phyloP scores from a whole-genome alignment of 768 basidiomycete genomes.

The Mrakia blollopis region DNA sequence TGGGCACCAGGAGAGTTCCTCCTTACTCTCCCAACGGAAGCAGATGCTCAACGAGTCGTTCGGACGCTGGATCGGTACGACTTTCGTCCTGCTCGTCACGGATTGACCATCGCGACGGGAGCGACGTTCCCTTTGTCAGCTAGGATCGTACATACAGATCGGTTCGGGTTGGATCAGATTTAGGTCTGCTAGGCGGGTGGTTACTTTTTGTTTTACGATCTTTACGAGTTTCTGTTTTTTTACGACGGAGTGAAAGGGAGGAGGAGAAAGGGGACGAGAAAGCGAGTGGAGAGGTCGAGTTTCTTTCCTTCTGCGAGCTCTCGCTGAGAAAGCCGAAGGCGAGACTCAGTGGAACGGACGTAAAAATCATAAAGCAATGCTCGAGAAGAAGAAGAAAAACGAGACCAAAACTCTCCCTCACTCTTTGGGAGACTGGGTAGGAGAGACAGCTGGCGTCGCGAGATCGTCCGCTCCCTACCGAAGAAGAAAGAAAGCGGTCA shows the following conservation, averaged over 20 bases:
- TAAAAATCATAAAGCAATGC: too few species aligned
- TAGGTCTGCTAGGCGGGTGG: too few species aligned
- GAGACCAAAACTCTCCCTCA: not conserved
- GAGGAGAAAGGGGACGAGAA: too few species aligned
- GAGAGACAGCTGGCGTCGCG: not conserved
- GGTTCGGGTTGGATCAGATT: too few species aligned
- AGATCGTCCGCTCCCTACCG: not conserved
- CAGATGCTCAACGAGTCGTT: conserved; percentile 13
- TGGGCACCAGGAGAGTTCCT: not conserved
- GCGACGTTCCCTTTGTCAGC: not conserved
- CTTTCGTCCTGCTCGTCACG: not conserved
- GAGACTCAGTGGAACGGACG: too few species aligned
- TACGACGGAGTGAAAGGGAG: too few species aligned
- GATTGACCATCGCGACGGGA: not conserved
- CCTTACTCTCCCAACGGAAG: not conserved
- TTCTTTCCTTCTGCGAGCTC: too few species aligned
- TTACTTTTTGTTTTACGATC: too few species aligned
- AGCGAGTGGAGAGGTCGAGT: too few species aligned
- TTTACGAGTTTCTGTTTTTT: too few species aligned
- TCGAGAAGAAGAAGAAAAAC: too few species aligned
- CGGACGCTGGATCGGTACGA: not conserved
- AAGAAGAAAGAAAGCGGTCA: not conserved
- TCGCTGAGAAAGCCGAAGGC: too few species aligned
- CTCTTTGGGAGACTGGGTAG: not conserved
- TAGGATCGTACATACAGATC: not conserved